A percentile compares a stretch with the other conserved stretches of the same genome.
These are phyloP conservation scores for Phyllosticta citrichinensis DNA, from an alignment of 2,329 filamentous ascomycete genomes.

Conservation along the genomic window DNA sequence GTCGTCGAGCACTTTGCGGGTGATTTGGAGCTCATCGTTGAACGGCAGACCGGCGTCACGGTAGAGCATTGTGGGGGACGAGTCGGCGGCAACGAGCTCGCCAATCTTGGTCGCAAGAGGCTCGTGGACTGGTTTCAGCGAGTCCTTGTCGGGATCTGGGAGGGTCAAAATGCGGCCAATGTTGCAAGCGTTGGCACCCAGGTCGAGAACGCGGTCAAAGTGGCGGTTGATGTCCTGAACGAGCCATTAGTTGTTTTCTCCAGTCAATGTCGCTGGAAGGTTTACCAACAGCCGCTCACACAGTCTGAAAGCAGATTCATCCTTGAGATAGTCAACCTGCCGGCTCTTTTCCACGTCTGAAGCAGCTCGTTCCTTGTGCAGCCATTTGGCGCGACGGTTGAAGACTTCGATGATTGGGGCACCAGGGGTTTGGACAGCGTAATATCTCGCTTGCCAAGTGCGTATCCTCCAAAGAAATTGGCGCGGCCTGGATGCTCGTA, in stretches of 20 bases:
- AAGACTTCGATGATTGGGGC: conserved; percentile 81
- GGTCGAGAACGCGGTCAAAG: conserved; percentile 76
- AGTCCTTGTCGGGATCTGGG: conserved; percentile 54
- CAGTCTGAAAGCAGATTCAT: conserved; percentile 77
- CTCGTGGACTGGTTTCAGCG: conserved; percentile 47
- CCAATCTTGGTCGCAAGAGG: conserved; percentile 63
- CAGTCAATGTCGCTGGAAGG: neutral
- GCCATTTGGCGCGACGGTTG: conserved; percentile 75
- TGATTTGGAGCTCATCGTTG: conserved; percentile 63
- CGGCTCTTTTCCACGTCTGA: conserved; percentile 59
- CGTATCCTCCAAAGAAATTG: conserved; percentile 16
- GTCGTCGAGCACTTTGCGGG: conserved; percentile 62
- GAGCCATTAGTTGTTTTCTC: neutral
- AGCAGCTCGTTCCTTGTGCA: conserved; percentile 84
- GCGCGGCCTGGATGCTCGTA: conserved; percentile 27
- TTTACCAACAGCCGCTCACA: conserved; percentile 73
- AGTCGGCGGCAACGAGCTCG: conserved; percentile 71
- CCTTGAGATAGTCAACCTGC: conserved; percentile 82
- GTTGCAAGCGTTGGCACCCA: conserved; percentile 93
- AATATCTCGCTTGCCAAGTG: conserved; percentile 32
- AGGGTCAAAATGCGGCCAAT: conserved; percentile 68
- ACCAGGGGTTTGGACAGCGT: conserved; percentile 70
- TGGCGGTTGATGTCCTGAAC: conserved; percentile 78
- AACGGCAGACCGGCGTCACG: conserved; percentile 68
- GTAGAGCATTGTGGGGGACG: conserved; percentile 66